Evolutionary conservation across 352 stramenopile species (phyloP), one percentile per base, ranked within the genome.

Genomic region (Thalassiosira exigua): DNA sequence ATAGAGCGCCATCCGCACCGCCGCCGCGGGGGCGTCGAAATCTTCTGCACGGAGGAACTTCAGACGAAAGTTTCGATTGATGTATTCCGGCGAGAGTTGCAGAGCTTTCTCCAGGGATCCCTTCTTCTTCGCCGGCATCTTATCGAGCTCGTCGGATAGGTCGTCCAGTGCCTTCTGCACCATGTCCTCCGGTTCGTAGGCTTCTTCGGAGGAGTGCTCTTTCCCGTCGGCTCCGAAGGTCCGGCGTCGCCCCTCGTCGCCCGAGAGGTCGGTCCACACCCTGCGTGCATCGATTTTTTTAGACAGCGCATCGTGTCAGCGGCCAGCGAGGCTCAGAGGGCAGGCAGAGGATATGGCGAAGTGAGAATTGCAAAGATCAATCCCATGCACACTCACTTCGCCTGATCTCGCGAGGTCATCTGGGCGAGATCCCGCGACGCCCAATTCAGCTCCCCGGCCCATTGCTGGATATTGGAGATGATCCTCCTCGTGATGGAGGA

Each of bases 41-140:
- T 60, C 27, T 53, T 79, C 69, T 4, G 62, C 44, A 52, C 76
- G 52, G 12, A 84, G 52, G 50, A 78, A 81, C 29, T 69, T 62
- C 17, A 84, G 39, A 22, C 70, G 32, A 41, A 84, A 78, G 26
- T 53, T 39, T 2, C 2, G 3, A 41, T 50, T 2, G 4, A 76
- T 60, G 59, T 84, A 85, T n/a, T 69, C 59, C 5, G 29, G 32
- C 22, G 33, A 60, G 30, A 59, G 26, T 24, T 69, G 19, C 19
- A 69, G 0, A 5, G 59, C 21, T 41, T 62, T 69, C 30, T 32
- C 33, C 27, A 65, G 56, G 26, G 56, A 26, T 22, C 56, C 27
- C 56, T 65, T 65, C 12, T 54, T 36, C 39, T 48, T 48, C 12
- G 29, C 21, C 11, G 56, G 33, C 2, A 65, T 5, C 33, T 65